phyloP scores from a whole-genome alignment of 1,284 basidiomycete species.

The Schizophyllum commune region DNA sequence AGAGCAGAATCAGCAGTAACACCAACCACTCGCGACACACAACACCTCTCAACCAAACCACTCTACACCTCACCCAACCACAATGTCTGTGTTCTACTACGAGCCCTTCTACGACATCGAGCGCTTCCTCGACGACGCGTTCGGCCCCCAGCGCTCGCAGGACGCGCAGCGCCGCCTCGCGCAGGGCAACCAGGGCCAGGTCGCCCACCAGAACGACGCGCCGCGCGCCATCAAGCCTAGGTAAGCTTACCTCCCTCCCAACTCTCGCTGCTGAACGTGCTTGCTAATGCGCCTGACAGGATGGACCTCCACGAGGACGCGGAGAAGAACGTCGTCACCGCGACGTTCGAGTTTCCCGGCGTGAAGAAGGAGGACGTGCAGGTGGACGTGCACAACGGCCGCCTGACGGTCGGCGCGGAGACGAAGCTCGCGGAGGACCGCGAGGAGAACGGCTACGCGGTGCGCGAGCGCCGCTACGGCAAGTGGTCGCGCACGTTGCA shows the following conservation, averaged over 20 bases:
- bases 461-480: conserved; percentile 43
- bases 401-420: conserved; percentile 40
- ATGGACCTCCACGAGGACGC: conserved; percentile 40
- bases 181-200: not conserved
- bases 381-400: conserved; percentile 31
- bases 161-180: conserved; percentile 11
- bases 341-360: conserved; percentile 37
- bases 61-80: not conserved
- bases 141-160: conserved; percentile 18
- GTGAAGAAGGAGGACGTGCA: conserved; percentile 30
- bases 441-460: conserved; percentile 25
- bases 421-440: conserved; percentile 22
- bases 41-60: not conserved
- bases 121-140: conserved; percentile 40
- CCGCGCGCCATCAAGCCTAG: conserved; percentile 19
- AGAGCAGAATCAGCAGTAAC: not conserved
- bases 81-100: conserved; percentile 35
- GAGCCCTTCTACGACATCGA: conserved; percentile 46
- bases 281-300: conserved; percentile 16
- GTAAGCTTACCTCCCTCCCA: conserved; percentile 7
- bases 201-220: conserved; percentile 8
- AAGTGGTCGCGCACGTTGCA: conserved; percentile 38
- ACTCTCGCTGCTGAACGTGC: not conserved
- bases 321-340: conserved; percentile 28
- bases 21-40: not conserved